A percentile compares a stretch with the other conserved stretches of the same genome.
These are phyloP conservation scores for Royoungia palumana DNA, from an alignment of 768 basidiomycete species.

Conservation along the genomic window DNA sequence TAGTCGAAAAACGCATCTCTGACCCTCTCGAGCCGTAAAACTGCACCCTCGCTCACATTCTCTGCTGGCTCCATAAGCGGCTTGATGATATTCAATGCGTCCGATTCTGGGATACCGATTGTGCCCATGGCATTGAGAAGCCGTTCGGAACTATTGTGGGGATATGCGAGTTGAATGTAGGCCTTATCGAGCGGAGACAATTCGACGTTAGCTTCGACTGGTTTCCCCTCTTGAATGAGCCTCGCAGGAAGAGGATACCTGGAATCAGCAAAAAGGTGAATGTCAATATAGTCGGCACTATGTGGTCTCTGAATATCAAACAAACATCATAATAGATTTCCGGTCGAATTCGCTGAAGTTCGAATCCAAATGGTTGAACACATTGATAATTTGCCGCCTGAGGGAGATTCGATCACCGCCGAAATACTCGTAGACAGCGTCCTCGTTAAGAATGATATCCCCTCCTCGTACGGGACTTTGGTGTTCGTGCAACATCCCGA, in stretches of 20 bases:
- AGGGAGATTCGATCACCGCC: neutral
- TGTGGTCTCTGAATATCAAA: neutral
- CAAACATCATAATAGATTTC: neutral
- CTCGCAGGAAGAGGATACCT: neutral
- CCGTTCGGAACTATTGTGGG: neutral
- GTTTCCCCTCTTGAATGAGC: neutral
- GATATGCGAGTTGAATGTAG: neutral
- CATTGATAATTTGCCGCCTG: neutral
- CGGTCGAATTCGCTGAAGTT: neutral
- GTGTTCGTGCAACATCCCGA: neutral
- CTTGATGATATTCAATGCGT: too few species aligned
- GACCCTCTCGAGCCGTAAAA: too few species aligned
- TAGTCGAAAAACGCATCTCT: too few species aligned
- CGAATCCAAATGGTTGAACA: neutral
- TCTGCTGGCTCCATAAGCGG: too few species aligned
- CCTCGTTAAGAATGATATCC: neutral
- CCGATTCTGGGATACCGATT: too few species aligned
- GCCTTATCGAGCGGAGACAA: neutral
- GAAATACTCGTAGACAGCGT: neutral
- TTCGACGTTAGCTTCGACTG: neutral
- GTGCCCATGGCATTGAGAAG: too few species aligned
- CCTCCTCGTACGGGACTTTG: neutral
- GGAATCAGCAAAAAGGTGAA: too few species aligned
- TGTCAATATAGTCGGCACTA: neutral
- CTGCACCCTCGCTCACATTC: too few species aligned